phyloP scores from a whole-genome alignment of 441 rosid species.

The Gossypium trilobum region DNA sequence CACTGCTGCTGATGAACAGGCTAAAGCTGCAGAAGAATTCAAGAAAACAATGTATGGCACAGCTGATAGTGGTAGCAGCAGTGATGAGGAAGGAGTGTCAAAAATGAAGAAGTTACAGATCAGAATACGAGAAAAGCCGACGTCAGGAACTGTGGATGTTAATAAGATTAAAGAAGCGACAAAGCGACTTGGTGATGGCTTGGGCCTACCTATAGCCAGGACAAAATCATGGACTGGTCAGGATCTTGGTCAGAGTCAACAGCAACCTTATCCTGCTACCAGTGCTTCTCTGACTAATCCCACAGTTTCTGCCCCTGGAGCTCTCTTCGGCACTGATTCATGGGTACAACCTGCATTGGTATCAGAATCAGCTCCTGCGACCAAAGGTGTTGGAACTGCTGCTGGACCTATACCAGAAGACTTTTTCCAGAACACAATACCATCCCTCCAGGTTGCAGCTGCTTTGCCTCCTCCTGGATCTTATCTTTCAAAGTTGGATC shows the following conservation, averaged over 20 bases:
- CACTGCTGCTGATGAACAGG: constrained; percentile 68
- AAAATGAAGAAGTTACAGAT: constrained; percentile 69
- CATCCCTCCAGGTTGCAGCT: constrained; percentile 81
- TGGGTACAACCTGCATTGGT: constrained; percentile 39
- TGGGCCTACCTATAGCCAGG: constrained; percentile 63
- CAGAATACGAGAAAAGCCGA: constrained; percentile 84
- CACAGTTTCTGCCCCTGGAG: constrained; percentile 48
- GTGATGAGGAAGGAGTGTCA: constrained; percentile 79
- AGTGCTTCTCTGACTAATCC: constrained; percentile 32
- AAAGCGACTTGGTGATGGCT: constrained; percentile 73
- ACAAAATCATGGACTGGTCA: constrained; percentile 61
- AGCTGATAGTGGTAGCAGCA: constrained; percentile 82
- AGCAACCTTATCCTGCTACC: constrained; percentile 39
- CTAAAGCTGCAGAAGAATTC: constrained; percentile 96
- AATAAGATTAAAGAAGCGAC: constrained; percentile 93
- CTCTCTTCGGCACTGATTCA: constrained; percentile 59
- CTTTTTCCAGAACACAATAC: constrained; percentile 84
- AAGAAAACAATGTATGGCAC: constrained; percentile 84
- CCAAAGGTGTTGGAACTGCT: constrained; percentile 37
- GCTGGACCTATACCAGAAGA: constrained; percentile 85
- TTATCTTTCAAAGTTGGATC: constrained; percentile 64
- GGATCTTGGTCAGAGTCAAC: constrained; percentile 52
- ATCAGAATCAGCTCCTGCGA: constrained; percentile 47
- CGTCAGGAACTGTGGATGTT: constrained; percentile 75
- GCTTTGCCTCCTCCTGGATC: constrained; percentile 82